Base-by-base conservation (phyloP, 2,329 filamentous ascomycete species). In the Davidsoniella eucalypti region DNA sequence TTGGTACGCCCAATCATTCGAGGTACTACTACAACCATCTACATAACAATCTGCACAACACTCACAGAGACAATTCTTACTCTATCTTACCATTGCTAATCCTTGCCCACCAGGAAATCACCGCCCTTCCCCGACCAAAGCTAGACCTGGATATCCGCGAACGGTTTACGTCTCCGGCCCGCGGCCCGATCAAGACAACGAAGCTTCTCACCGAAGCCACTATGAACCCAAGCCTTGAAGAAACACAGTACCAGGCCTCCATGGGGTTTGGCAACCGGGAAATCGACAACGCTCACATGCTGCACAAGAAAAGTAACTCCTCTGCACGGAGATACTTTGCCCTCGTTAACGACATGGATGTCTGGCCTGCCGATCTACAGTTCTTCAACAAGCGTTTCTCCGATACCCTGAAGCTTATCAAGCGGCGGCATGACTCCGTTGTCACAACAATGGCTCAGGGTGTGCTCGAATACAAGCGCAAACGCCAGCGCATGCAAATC, bases 1-100 rank as follows among this genome's bases (percentile, higher is more conserved):
- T 61, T 98, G 92, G 92, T 98, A 98, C 65, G 92, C 90, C 56
- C 92, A 98, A 69, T 98, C 92, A 47, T 98, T 98, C 61, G 92
- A 98, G 79, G 88, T 94, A 76, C 63, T 18, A 17, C 7, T 4
- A 37, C 38, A 17, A 10, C n/a, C 9, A 43, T 33, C 29, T 33
- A 33, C 12, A 33, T 10, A 18, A 18, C 18, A 18, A 3, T 18
- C 2, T 18, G 2, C 17, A 18, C 17, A 7, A 25, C 21, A 26
- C 41, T n/a, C 16, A 38, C n/a, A 44, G 16, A 18, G 21, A 42
- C n/a, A 49, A 21, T 51, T 39, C 50, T 44, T 49, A 17, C 43
- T 44, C 42, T 47, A 53, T 49, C 39, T 29, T 26, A 51, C 18
- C 36, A 50, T 49, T 50, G 39, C 52, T 44, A 49, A 53, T 47